Evolutionary conservation across 176 grass and related monocot species (phyloP), one percentile per base, ranked within the genome.

Genomic region (Ensete ventricosum): DNA sequence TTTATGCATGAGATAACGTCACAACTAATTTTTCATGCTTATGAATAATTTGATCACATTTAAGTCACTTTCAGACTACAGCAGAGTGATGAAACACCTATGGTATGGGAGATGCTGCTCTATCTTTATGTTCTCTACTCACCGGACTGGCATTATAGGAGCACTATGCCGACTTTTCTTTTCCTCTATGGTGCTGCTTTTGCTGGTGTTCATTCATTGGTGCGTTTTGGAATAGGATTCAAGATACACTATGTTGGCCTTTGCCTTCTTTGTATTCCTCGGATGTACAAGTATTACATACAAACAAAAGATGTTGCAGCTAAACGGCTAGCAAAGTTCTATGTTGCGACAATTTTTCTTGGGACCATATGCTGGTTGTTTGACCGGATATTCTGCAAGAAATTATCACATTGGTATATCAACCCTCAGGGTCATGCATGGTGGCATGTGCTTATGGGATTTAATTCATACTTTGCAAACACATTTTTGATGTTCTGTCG

Each of bases 71-170:
- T 3, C 66, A 69, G 66, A 49, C 66, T 69, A 50, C 66, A 69
- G 66, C 66, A 69, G 66, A 69, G 66, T 50, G 66, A 69, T n/a
- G 66, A 69, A 69, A 69, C 66, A 50, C 66, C 66, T 50, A 69
- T 69, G 66, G 66, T 69, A 19, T 69, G 66, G 66, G 66, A 69
- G 66, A 69, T 69, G 66, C 66, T 69, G 27, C 66, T 69, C 50
- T 69, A 69, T 19, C 27, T 69, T 17, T 69, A 69, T 49, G 66
- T 69, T 69, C 27, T 69, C 49, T 69, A 69, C 66, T 69, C 66
- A 19, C 66, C 66, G 14, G 66, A 69, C 29, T 69, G 66, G 66
- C 66, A 69, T 14, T 69, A 69, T 17, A 69, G 66, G 29, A 69
- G 66, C 66, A 69, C 66, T 69, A 69, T 69, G 66, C 66, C 66